Evolutionary conservation across 192 early-diverging fungal genomes (phyloP), one percentile per base, ranked within the genome.

Genomic region (Podila clonocystis): DNA sequence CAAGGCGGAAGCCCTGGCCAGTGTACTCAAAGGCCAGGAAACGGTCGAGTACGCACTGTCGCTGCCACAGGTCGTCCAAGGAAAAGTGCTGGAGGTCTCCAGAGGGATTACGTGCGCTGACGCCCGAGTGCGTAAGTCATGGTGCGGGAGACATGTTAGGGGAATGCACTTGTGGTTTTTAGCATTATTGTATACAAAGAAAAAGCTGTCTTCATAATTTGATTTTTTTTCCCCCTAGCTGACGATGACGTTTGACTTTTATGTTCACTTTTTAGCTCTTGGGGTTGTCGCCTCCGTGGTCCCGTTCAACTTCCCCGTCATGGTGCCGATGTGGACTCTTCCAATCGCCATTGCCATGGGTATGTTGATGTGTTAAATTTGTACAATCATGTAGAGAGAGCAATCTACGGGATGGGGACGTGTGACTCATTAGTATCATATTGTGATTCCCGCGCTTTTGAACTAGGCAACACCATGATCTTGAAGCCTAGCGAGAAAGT

Each of bases 401-500:
- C 26, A 15, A 26, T 38, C 24, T 67, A 28, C 0, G 8, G 41
- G 26, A 13, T 38, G 3, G 8, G 41, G 26, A 13, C 26, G 3
- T 59, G 8, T 63, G 45, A 62, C 36, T 63, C 45, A 48, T 41
- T 9, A 26, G 12, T 9, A 24, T 7, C 30, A 19, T 22, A 15
- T 11, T 15, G 13, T 45, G 41, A 1, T 45, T 45, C 41, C 24
- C 38, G 17, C 38, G 26, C 26, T 48, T 60, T 50, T 50, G 13
- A 20, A 34, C 26, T 65, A 80, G 77, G 77, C 30, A 95, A 95
- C 76, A 93, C 93, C 20, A 82, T 91, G 50, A 87, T 95, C 29
- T 73, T 95, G 58, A 95, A 95, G 84, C 93, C 94, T 17, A 91
- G 88, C 9, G 94, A 95, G 59, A 95, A 95, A 78, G 94, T 93